Evolutionary conservation across 2,329 filamentous ascomycete species (phyloP), one percentile per base, ranked within the genome.

Genomic region (Fusarium algeriense): DNA sequence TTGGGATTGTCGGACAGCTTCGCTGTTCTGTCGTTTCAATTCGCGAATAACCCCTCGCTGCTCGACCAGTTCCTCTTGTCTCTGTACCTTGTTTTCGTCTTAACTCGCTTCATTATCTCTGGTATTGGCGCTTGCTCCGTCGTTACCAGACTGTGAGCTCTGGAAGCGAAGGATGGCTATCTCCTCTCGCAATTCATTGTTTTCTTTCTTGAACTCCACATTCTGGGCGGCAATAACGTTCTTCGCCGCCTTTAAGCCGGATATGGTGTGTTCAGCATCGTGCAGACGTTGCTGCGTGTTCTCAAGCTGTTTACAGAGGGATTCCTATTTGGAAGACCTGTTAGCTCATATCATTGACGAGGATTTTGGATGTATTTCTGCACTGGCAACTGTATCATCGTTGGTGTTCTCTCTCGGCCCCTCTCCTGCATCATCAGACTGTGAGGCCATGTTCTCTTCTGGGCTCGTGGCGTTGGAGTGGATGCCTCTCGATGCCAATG

Each of bases 111-210:
- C 6, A 17, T 48, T 48, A 11, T 30, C 30, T 8, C 30, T 30
- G 30, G 30, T 30, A 30, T 8, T 30, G 30, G 30, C 10, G 30
- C 30, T 8, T 30, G 30, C 30, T 30, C 28, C 1, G 4, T 4
- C 3, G 9, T 8, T 32, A 2, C 4, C 19, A 48, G 28, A 8
- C 28, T 6, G 3, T 20, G 28, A 6, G 4, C 2, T 48, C 14
- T 20, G 45, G 15, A 0, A 23, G n/a, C 52, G 28, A 10, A 44
- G 15, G 0, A 14, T 8, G 2, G 38, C 2, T 6, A 26, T 1
- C 1, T 45, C 15, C n/a, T 44, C 28, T 0, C 15, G 20, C 0
- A 55, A 11, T 4, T 26, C 28, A 3, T 44, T 23, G 1, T 17
- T 45, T 13, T 55, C 52, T 1, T 34, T 43, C 7, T 23, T 44